A percentile compares a stretch with the other conserved stretches of the same genome.
These are phyloP conservation scores for Scenedesmus sp. DNA, from an alignment of 163 green algal genomes.

Conservation along the genomic window DNA sequence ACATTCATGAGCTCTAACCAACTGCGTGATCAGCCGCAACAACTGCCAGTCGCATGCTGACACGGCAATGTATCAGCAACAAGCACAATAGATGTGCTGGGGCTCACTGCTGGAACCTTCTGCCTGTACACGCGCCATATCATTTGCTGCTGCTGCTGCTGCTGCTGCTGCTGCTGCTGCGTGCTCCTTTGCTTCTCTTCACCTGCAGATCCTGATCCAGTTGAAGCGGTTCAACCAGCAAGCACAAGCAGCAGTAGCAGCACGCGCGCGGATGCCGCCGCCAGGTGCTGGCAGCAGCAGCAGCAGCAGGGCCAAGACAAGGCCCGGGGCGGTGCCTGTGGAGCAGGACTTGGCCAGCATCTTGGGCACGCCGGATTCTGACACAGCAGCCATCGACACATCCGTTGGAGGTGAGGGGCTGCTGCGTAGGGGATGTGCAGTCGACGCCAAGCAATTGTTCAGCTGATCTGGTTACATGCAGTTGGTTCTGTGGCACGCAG, in stretches of 20 bases:
- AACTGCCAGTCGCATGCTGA: no score
- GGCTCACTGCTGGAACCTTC: no score
- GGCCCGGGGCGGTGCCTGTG: neutral
- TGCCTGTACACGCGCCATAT: no score
- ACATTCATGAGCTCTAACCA: no score
- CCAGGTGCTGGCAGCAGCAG: constrained; percentile 50
- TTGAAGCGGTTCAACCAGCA: constrained; percentile 69
- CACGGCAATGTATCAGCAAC: no score
- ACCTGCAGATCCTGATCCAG: constrained; percentile 81
- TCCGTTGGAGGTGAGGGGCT: constrained; percentile 46
- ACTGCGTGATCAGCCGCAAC: no score
- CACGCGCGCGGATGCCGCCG: neutral
- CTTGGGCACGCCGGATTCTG: constrained; percentile 57
- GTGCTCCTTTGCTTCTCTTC: neutral
- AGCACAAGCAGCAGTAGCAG: constrained; percentile 32
- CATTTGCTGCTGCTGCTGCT: neutral
- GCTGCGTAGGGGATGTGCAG: neutral
- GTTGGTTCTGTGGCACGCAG: no score
- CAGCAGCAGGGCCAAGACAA: constrained; percentile 6
- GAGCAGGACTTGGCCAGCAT: constrained; percentile 60
- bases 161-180: neutral
- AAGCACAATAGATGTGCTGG: no score
- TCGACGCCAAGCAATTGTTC: no score
- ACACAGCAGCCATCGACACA: constrained; percentile 57
- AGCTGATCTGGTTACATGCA: no score